Conservation (phyloP, 257 asterid species). For the Jasminum sambac region DNA sequence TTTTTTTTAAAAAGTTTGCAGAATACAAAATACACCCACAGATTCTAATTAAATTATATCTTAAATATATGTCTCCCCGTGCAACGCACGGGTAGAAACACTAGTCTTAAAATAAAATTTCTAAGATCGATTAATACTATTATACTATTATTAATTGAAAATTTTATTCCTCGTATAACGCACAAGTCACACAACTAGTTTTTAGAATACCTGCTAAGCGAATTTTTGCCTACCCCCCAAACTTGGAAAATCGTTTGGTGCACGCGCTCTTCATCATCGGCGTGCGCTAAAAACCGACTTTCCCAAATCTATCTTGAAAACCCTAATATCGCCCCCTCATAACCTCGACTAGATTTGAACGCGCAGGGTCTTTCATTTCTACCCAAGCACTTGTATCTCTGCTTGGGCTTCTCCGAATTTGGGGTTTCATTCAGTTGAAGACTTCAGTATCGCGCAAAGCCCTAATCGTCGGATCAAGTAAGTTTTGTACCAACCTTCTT, state of each 20-base stretch:
- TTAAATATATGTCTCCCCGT: too few relatives aligned
- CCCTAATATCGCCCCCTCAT: not conserved
- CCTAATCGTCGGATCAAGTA: constrained; percentile 28
- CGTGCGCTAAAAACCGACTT: not conserved
- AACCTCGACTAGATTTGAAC: not conserved
- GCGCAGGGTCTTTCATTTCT: not conserved
- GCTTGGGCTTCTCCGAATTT: constrained; percentile 41
- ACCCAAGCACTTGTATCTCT: constrained; percentile 8
- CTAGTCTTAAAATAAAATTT: too few relatives aligned
- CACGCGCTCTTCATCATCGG: not conserved
- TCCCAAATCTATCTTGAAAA: not conserved
- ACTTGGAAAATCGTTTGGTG: not conserved
- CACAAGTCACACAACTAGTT: too few relatives aligned
- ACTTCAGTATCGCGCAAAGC: constrained; percentile 16
- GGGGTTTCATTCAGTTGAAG: constrained; percentile 21
- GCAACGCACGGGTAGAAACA: too few relatives aligned
- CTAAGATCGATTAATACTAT: too few relatives aligned
- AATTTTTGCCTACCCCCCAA: not conserved
- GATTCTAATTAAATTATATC: too few relatives aligned
- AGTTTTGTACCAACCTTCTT: not conserved
- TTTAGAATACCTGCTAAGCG: too few relatives aligned
- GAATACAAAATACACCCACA: too few relatives aligned
- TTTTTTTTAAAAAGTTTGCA: too few relatives aligned
- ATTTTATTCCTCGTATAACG: too few relatives aligned
- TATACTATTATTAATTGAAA: too few relatives aligned